Evolutionary conservation across 2,329 filamentous ascomycete species (phyloP).

Genomic region (Colletotrichum graminicola): DNA sequence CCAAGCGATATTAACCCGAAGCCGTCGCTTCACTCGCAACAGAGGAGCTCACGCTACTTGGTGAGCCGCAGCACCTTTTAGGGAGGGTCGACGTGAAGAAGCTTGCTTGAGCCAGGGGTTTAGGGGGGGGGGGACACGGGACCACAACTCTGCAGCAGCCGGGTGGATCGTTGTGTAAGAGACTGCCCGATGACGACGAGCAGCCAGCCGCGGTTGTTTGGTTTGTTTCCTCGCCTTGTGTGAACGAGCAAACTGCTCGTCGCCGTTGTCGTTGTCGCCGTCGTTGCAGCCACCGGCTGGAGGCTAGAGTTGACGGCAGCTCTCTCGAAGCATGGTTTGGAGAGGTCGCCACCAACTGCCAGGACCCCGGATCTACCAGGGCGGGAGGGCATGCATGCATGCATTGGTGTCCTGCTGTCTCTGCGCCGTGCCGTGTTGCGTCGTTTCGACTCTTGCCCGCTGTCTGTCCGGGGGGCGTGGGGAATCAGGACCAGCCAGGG

Average conservation of each 20-base stretch:
- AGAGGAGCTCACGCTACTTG: conserved; percentile 4
- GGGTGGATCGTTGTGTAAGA: conserved; percentile 35
- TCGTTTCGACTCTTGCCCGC: conserved; percentile 13
- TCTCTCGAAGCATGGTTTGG: conserved; percentile 1
- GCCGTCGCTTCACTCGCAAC: conserved; percentile 5
- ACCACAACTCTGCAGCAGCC: conserved; percentile 37
- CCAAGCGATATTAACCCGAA: conserved; percentile 6
- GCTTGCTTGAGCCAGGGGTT: conserved; percentile 12
- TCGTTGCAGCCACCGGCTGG: too few relatives aligned
- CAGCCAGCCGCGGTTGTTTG: conserved; percentile 21
- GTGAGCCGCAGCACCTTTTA: conserved; percentile 16
- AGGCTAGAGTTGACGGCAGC: not conserved
- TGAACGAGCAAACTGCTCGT: not conserved
- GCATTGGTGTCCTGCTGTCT: conserved; percentile 3
- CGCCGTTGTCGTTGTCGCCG: too few relatives aligned
- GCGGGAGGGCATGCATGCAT: not conserved
- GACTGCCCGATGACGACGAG: conserved; percentile 31
- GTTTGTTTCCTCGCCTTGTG: conserved; percentile 18
- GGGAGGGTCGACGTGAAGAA: conserved; percentile 10
- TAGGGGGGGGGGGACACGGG: conserved; percentile 2
- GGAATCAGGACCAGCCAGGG: conserved; percentile 28
- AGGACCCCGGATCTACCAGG: conserved; percentile 19
- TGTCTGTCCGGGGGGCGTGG: conserved; percentile 10
- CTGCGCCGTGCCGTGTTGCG: conserved; percentile 20
- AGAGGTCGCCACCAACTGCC: not conserved